Evolutionary conservation across 305 asterid species (phyloP), one percentile per base, ranked within the genome.

Genomic region (Fraxinus platypoda): DNA sequence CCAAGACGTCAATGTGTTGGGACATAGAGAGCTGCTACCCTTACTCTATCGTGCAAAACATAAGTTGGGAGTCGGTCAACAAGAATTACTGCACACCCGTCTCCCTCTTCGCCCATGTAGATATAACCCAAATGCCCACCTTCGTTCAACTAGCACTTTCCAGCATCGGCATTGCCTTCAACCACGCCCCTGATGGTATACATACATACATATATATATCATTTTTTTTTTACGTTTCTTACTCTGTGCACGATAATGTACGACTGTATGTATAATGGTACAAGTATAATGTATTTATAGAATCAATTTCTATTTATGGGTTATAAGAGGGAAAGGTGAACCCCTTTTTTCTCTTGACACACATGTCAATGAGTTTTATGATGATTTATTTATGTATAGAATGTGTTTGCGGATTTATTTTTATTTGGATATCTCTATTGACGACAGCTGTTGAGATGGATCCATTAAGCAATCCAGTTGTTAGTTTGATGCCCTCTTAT

Each of bases 21-120:
- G 99, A 95, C 88, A 93, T 95, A 43, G 98, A 95, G 91, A 95
- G 94, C 85, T 95, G 99, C 83, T 95, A 94, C 76, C 95, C 99
- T 59, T 94, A 90, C 84, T 81, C 90, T 82, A 93, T 95, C 78
- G 99, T 98, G 1, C 97, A 93, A 91, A 95, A 95, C 78, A 94
- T 94, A 80, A 94, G 98, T 80, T 93, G 96, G 0, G 98, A 97
- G 23, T 83, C 94, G 15, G 94, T 88, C 5, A 91, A 92, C 78
- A 89, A 91, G 90, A 95, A 93, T 78, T 94, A 95, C 79, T 91
- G 95, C 83, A 97, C 97, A 34, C 86, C 89, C 15, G 81, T 86
- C 73, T 83, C 91, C n/a, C 87, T 89, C 75, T 84, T 90, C 54
- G 95, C 91, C 25, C 82, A 77, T 54, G 92, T 92, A 9, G 95